Evolutionary conservation across 2,329 filamentous ascomycete species (phyloP), one percentile per base, ranked within the genome.

Genomic region (Nothophaeocryptopus gaeumannii): DNA sequence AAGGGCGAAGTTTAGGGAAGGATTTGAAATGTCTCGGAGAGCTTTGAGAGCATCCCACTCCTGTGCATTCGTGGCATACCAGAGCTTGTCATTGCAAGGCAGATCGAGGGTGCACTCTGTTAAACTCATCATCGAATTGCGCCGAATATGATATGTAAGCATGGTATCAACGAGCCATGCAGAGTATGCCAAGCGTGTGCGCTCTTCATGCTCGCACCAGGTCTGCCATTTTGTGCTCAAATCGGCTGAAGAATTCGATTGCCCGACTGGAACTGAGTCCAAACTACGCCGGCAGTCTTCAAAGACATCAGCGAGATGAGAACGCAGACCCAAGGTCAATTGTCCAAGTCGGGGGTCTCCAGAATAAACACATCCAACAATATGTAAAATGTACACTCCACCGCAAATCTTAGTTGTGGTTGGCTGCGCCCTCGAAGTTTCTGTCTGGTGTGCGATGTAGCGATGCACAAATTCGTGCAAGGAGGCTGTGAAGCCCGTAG

Each of bases 1-100:
- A 10, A 77, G 63, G 1, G 74, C 72, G 38, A 69, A 63, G 32
- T 68, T 66, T 3, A 77, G 66, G 13, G 72, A 72, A 12, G 54
- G 53, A 13, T 54, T 54, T 26, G 38, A 40, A 36, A 29, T 13
- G n/a, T 50, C 50, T 7, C 20, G 20, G 16, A 50, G 41, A 7
- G 38, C 42, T 13, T 52, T 49, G 14, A 55, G 35, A 12, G 53
- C 45, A 12, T 55, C 45, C 60, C 62, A 66, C 16, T 60, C 50
- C 26, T 58, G 37, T 12, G 55, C 59, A 15, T 49, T 56, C 11
- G 45, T 37, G 10, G 61, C 56, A 32, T 53, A 46, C 63, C 63
- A 67, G 2, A 64, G 37, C 5, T 53, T 51, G 31, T 66, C 63
- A 8, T 59, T 53, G 32, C 60, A 60, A 15, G 63, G 63, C 3